Percentiles rank a stretch among this genome's conserved stretches.
Conservation (phyloP, 2,329 filamentous ascomycete genomes). For the Aureobasidium namibiae region DNA sequence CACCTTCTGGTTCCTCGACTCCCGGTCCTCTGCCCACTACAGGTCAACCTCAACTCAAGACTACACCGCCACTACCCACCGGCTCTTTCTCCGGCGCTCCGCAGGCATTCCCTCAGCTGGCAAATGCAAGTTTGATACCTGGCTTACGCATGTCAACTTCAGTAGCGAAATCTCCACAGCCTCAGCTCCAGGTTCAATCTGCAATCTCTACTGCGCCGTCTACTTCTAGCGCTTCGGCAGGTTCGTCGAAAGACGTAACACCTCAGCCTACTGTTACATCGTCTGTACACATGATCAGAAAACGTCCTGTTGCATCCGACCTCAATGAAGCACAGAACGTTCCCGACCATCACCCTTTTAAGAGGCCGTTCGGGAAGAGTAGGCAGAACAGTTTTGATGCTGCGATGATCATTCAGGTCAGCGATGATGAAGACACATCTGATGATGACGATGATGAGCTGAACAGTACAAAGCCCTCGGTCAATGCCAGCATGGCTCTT, state of each 20-base stretch:
- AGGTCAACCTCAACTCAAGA: background rate
- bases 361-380: conserved; percentile 56
- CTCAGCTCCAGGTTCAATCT: background rate
- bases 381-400: conserved; percentile 42
- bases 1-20: background rate
- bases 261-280: background rate
- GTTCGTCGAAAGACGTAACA: background rate
- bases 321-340: background rate
- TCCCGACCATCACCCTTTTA: conserved; percentile 30
- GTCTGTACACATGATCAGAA: conserved; percentile 25
- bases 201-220: background rate
- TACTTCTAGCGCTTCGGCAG: background rate
- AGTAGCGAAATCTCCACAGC: background rate
- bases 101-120: background rate
- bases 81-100: background rate
- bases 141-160: background rate
- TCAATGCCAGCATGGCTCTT: background rate
- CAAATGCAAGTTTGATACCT: background rate
- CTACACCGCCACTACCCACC: background rate
- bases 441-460: conserved; percentile 11
- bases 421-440: conserved; percentile 37
- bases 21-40: background rate
- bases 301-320: conserved; percentile 51
- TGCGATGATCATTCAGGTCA: conserved; percentile 74
- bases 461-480: background rate